Evolutionary conservation across 805 yeast genomes (phyloP), one percentile per base, ranked within the genome.

Genomic region (Candida palmyrensis): DNA sequence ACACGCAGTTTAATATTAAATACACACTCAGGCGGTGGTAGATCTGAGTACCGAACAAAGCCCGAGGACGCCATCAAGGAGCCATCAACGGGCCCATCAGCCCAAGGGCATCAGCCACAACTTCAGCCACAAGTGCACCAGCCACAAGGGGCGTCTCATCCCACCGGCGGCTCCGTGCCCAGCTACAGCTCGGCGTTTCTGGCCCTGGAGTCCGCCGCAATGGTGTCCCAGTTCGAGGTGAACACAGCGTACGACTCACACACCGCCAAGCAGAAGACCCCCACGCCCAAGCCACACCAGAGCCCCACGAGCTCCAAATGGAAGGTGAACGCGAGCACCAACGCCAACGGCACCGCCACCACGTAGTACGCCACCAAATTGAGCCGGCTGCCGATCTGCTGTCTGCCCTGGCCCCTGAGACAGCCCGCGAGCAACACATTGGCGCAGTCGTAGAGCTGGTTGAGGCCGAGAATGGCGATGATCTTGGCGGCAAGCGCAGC

Each of bases 381-480:
- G 21, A 49, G 33, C 24, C 22, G 35, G 15, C 42, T 34, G 5
- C 54, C 54, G 15, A 49, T 33, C 21, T 41, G 35, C 34, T 48
- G 54, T 15, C 54, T 32, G 18, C 54, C 54, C 30, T 49, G 54
- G 17, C 54, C 54, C 13, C 54, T 30, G 36, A 49, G 42, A 5
- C 46, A 35, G 2, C 54, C 54, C 5, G 53, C 53, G 16, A 38
- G 36, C 15, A 48, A 27, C 26, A 49, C 51, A 27, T 49, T 49
- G 14, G 43, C n/a, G 10, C 44, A 34, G 32, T 49, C 54, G 7
- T 37, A 35, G 2, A 48, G 25, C 38, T 49, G 54, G 36, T 49
- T 48, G 13, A 41, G 13, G 11, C 49, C 51, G 25, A 48, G 45
- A 28, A 48, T 32, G 13, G 38, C 23, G 11, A 47, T 28, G 26